phyloP scores from a whole-genome alignment of 2,329 filamentous ascomycete genomes.

The Chrysoporthe austroafricana region DNA sequence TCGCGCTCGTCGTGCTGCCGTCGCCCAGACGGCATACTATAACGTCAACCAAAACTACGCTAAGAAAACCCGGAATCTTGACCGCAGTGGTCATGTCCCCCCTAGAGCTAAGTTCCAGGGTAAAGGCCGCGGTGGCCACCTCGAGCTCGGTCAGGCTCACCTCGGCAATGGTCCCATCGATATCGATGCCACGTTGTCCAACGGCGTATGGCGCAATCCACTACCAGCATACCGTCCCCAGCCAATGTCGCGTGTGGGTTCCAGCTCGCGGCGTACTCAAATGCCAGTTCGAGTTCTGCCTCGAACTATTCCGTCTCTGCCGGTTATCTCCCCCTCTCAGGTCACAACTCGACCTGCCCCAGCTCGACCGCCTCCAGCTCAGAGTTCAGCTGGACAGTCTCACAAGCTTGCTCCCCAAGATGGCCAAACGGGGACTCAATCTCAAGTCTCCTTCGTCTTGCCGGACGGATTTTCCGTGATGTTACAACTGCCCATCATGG shows the following conservation, averaged over 20 bases:
- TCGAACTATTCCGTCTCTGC: background rate
- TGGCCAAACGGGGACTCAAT: background rate
- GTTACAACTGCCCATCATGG: background rate
- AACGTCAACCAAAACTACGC: background rate
- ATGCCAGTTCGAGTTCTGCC: background rate
- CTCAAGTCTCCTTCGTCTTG: background rate
- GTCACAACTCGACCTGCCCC: background rate
- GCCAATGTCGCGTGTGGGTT: background rate
- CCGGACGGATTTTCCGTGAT: slow-evolving; percentile 1
- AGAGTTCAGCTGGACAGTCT: no score
- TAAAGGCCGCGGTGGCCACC: slow-evolving; percentile 1
- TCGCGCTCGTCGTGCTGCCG: slow-evolving; percentile 28
- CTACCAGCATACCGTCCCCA: background rate
- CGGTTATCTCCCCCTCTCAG: background rate
- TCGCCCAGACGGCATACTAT: background rate
- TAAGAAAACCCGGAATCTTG: background rate
- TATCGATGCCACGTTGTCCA: background rate
- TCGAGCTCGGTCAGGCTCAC: background rate
- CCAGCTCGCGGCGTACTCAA: no score
- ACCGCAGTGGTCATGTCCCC: slow-evolving; percentile 8
- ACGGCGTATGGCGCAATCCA: background rate
- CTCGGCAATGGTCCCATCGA: slow-evolving; percentile 17
- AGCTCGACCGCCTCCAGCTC: background rate
- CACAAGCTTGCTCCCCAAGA: background rate
- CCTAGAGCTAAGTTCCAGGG: background rate